Conservation (phyloP, 129 eudicot species). For the Flaveria robusta region DNA sequence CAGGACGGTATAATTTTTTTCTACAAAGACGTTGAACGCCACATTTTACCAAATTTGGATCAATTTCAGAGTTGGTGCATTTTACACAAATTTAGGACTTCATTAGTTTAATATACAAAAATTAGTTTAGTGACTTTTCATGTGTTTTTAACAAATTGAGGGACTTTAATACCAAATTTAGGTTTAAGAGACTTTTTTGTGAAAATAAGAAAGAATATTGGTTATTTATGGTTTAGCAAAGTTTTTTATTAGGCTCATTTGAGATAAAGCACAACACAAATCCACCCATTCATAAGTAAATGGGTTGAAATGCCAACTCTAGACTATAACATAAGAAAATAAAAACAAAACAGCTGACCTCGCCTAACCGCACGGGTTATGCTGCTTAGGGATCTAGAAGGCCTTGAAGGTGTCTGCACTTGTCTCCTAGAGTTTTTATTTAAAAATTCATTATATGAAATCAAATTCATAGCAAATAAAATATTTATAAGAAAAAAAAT, state of each 20-base stretch:
- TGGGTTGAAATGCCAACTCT: not conserved
- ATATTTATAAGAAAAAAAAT: not conserved
- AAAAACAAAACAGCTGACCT: not conserved
- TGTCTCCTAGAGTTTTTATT: constrained; percentile 16
- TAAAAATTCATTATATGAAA: not conserved
- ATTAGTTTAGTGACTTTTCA: not conserved
- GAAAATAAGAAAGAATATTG: not conserved
- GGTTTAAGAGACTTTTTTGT: too few relatives aligned
- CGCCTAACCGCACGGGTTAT: constrained; percentile 18
- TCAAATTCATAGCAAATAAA: not conserved
- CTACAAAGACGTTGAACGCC: too few relatives aligned
- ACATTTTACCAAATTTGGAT: not conserved
- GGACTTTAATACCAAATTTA: not conserved
- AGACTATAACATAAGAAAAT: not conserved
- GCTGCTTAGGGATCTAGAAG: constrained; percentile 21
- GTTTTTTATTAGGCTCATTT: not conserved
- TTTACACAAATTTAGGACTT: not conserved
- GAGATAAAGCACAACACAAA: not conserved
- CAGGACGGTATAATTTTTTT: not conserved
- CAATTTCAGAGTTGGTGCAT: not conserved
- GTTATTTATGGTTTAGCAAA: not conserved
- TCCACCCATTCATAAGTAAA: not conserved
- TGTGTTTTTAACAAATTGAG: not conserved
- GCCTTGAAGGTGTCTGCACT: constrained; percentile 23
- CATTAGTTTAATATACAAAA: too few relatives aligned